Percentiles rank a stretch among this genome's conserved stretches.
phyloP scores from a whole-genome alignment of 2,329 filamentous ascomycete genomes.

The Xylaria sp. region DNA sequence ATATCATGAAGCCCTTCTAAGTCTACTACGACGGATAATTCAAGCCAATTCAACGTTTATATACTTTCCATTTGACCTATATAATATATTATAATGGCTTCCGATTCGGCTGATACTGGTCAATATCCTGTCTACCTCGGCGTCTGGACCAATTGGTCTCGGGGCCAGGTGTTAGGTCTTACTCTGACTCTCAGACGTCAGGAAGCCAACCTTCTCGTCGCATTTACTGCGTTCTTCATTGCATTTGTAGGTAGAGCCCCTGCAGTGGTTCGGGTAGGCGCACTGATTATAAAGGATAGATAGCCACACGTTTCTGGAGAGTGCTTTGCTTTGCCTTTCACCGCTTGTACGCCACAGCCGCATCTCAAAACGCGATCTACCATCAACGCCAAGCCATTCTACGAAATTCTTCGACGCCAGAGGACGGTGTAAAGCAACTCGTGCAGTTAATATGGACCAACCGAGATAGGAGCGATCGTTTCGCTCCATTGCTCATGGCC shows the following conservation, averaged over 20 bases:
- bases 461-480: neutral
- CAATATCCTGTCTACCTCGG: constrained; percentile 28
- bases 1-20: too few species aligned
- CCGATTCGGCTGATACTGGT: neutral
- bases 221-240: constrained; percentile 26
- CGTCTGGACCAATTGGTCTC: constrained; percentile 27
- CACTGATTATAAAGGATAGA: too few species aligned
- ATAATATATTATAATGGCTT: neutral
- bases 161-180: constrained; percentile 2
- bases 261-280: too few species aligned
- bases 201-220: constrained; percentile 26
- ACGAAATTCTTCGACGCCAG: constrained; percentile 6
- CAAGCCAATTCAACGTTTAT: too few species aligned
- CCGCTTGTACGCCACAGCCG: constrained; percentile 1
- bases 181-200: constrained; percentile 16
- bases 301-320: constrained; percentile 24
- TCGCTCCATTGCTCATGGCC: neutral
- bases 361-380: constrained; percentile 1
- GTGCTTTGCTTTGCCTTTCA: constrained; percentile 26
- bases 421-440: constrained; percentile 1
- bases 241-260: neutral
- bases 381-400: constrained; percentile 27
- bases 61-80: too few species aligned
- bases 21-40: too few species aligned
- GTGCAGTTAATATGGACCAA: constrained; percentile 2